phyloP scores from a whole-genome alignment of 1,284 basidiomycete species.

The Trichosporon coremiiforme region DNA sequence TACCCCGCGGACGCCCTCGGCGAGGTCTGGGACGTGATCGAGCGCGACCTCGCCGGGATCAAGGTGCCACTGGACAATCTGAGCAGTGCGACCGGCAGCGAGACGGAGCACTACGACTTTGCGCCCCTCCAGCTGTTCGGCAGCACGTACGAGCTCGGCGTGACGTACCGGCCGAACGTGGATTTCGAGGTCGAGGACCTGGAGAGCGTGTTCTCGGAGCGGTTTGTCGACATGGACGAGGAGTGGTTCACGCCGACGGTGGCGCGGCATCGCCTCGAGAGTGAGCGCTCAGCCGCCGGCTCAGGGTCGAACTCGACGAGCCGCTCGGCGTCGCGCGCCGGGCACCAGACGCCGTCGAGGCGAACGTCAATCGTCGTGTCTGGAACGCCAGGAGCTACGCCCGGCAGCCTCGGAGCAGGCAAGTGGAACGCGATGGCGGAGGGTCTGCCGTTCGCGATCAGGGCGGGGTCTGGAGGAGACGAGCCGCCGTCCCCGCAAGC shows the following conservation, averaged over 20 bases:
- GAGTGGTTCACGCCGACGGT: slow-evolving; percentile 57
- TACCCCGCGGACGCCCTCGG: slow-evolving; percentile 37
- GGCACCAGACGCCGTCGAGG: slow-evolving; percentile 3
- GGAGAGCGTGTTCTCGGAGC: slow-evolving; percentile 52
- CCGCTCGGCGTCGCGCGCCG: slow-evolving; percentile 5
- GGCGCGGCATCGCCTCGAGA: slow-evolving; percentile 40
- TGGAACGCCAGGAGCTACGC: not conserved
- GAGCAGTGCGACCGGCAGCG: slow-evolving; percentile 14
- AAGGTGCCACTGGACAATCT: slow-evolving; percentile 43
- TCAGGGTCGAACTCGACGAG: slow-evolving; percentile 12
- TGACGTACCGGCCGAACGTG: slow-evolving; percentile 46
- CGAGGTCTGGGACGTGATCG: slow-evolving; percentile 54
- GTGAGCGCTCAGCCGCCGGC: slow-evolving; percentile 28
- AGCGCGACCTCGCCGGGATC: slow-evolving; percentile 48
- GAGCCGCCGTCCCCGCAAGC: slow-evolving; percentile 1
- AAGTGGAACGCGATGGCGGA: slow-evolving; percentile 49
- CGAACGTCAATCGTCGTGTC: not conserved
- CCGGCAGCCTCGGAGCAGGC: slow-evolving; percentile 34
- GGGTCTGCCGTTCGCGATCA: slow-evolving; percentile 49
- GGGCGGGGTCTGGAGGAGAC: not conserved
- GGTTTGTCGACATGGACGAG: slow-evolving; percentile 54
- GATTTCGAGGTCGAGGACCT: slow-evolving; percentile 53
- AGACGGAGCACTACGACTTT: slow-evolving; percentile 38
- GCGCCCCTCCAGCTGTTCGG: slow-evolving; percentile 49
- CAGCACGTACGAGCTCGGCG: slow-evolving; percentile 42